Evolutionary conservation across 2,329 filamentous ascomycete genomes (phyloP).

Genomic region (Ophiocordyceps camponoti-floridani): DNA sequence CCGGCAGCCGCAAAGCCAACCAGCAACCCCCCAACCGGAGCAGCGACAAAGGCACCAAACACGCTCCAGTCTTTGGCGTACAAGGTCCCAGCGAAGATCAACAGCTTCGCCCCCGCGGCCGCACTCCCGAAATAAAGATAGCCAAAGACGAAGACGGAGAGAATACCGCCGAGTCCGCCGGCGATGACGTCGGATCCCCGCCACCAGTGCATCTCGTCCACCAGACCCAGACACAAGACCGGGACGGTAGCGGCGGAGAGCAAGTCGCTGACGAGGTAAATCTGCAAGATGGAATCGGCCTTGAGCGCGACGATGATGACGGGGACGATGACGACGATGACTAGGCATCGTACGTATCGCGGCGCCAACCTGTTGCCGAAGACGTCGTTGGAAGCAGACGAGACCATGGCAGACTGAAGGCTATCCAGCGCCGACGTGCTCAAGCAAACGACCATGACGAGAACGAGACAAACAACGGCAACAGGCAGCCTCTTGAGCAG

Average conservation of each 20-base stretch:
- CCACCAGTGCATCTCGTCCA: conserved; percentile 56
- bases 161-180: conserved; percentile 58
- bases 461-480: conserved; percentile 69
- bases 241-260: conserved; percentile 63
- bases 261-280: conserved; percentile 68
- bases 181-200: conserved; percentile 65
- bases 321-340: conserved; percentile 58
- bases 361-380: conserved; percentile 69
- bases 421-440: conserved; percentile 67
- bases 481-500: conserved; percentile 52
- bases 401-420: conserved; percentile 69
- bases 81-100: conserved; percentile 57
- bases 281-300: conserved; percentile 58
- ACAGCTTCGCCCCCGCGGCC: conserved; percentile 42
- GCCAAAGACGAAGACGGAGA: conserved; percentile 70
- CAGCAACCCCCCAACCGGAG: conserved; percentile 56
- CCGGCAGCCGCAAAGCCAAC: conserved; percentile 49
- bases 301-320: conserved; percentile 57
- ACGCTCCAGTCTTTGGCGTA: conserved; percentile 66
- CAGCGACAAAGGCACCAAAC: conserved; percentile 69
- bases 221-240: conserved; percentile 54
- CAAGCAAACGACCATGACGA: conserved; percentile 65
- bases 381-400: conserved; percentile 67
- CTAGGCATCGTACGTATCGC: conserved; percentile 50
- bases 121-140: conserved; percentile 59